Base-by-base conservation (phyloP, 805 yeast species). In the Suhomyces sp. region DNA sequence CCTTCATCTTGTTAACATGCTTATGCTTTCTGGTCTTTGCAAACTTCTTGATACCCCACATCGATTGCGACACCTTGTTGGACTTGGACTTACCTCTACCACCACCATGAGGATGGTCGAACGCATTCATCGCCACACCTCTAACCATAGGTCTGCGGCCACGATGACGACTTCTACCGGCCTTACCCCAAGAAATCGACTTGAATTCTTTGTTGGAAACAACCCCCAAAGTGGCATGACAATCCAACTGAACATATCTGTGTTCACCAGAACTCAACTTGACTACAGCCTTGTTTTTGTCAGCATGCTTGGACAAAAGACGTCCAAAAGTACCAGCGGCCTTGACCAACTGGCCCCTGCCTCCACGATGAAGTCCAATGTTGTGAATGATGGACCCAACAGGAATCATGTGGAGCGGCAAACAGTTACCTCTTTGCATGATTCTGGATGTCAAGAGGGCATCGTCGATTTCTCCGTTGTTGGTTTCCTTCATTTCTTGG, bases 41-140 rank as follows among this genome's bases (percentile, higher is more conserved):
- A 52, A 90, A 87, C 71, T 94, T 96, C 81, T 93, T 93, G 55
- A 86, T 86, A 65, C 99, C 99, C 97, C 98, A 93, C 70, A 96
- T 96, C 52, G 97, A 88, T 78, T 88, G 90, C 17, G 98, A 89
- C 54, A 88, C 81, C 77, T 90, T 93, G 74, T 93, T 92, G 58
- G 97, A 90, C 85, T 94, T 94, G 56, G 96, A 88, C 73, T 94
- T 94, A 83, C 99, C 99, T 81, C 99, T 86, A 76, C 99, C 99
- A 86, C 99, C 99, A 80, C 99, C 99, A 66, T 90, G 92, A 59
- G 99, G 99, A 78, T 94, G 99, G 73, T 94, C 97, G 68, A 86
- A 84, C 58, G 94, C 94, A 75, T 94, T 94, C 97, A 90, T 90
- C 48, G 99, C 98, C 62, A 90, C 89, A 82, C 99, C 99, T 78